Percentiles rank a stretch among this genome's conserved stretches.
These are phyloP conservation scores for Ascochyta lentis DNA, from an alignment of 2,329 filamentous ascomycete genomes.

Conservation along the genomic window DNA sequence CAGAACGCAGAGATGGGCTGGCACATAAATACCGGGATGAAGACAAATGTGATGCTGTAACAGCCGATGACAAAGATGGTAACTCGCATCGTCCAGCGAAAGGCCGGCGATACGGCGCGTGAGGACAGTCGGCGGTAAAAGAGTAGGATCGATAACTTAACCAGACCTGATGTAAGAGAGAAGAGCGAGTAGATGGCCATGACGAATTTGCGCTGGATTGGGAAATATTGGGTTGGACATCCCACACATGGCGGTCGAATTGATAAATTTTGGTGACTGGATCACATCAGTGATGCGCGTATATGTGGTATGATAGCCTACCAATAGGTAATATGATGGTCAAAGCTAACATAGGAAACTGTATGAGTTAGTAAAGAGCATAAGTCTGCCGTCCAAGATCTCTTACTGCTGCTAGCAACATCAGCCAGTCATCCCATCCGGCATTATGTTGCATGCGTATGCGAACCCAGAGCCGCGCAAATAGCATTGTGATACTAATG, in stretches of 20 bases:
- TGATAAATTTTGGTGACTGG: conserved; percentile 18
- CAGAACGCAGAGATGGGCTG: conserved; percentile 33
- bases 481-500: conserved; percentile 22
- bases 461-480: conserved; percentile 31
- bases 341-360: conserved; percentile 23
- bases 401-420: conserved; percentile 29
- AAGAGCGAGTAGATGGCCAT: conserved; percentile 31
- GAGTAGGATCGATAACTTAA: conserved; percentile 40
- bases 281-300: conserved; percentile 5
- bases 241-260: conserved; percentile 34
- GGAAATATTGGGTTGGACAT: conserved; percentile 21
- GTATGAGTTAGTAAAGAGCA: background rate
- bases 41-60: conserved; percentile 26
- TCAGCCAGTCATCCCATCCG: conserved; percentile 35
- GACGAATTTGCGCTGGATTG: conserved; percentile 26
- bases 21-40: conserved; percentile 30
- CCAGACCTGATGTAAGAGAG: conserved; percentile 26
- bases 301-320: conserved; percentile 1
- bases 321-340: conserved; percentile 28
- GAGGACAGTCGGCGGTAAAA: conserved; percentile 33
- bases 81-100: conserved; percentile 23
- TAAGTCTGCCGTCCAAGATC: background rate
- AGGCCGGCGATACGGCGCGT: conserved; percentile 21
- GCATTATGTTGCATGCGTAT: conserved; percentile 27
- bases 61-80: conserved; percentile 22